Evolutionary conservation across 371 early-diverging fungal genomes (phyloP).

Genomic region (Funneliformis caledonium): DNA sequence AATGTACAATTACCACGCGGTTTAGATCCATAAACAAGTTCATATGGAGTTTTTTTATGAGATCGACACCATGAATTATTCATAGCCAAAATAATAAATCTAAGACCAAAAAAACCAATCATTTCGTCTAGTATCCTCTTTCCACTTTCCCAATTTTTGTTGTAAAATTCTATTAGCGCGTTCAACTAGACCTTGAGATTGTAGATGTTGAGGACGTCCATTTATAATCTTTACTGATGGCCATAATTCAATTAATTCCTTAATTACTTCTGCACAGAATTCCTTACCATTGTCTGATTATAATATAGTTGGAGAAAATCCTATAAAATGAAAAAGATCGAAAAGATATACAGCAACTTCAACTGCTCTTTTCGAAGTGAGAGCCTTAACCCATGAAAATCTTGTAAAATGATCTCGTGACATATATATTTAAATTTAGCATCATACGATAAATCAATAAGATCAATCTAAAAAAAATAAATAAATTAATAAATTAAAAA

Average conservation of each 20-base stretch:
- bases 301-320: constrained; percentile 9
- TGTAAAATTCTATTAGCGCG: not conserved
- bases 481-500: too few relatives aligned
- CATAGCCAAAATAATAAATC: not conserved
- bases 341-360: not conserved
- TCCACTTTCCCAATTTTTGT: constrained; percentile 9
- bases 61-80: not conserved
- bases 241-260: constrained; percentile 5
- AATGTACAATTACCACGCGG: too few relatives aligned
- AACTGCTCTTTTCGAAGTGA: not conserved
- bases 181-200: constrained; percentile 6
- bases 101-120: not conserved
- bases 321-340: not conserved
- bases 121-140: not conserved
- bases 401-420: too few relatives aligned
- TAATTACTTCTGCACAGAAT: constrained; percentile 2
- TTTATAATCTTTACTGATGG: constrained; percentile 9
- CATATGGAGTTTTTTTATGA: constrained; percentile 15
- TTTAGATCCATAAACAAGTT: too few relatives aligned
- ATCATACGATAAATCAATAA: too few relatives aligned
- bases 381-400: not conserved
- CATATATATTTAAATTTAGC: too few relatives aligned
- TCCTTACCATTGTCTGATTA: constrained; percentile 16
- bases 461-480: too few relatives aligned
- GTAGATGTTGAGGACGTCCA: not conserved